Evolutionary conservation across 306 rosid genomes (phyloP).

Genomic region (Vigna hirtella): DNA sequence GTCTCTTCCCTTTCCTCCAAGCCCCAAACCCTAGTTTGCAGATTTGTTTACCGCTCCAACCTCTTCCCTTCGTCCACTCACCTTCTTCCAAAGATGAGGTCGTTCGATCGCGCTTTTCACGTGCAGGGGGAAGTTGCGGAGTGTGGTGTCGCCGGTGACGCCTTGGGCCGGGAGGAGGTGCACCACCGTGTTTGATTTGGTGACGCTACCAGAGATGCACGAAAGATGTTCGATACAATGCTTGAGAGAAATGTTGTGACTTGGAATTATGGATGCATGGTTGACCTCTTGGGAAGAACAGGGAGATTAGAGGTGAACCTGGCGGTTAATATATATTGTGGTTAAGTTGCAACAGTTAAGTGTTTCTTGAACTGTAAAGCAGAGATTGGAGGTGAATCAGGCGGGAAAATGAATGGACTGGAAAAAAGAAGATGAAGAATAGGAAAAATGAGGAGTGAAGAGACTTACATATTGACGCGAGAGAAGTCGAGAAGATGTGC

Average conservation of each 20-base stretch:
- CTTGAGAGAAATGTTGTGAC: slow-evolving; percentile 64
- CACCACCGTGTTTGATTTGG: neutral
- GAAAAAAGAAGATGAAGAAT: neutral
- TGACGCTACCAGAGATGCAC: slow-evolving; percentile 48
- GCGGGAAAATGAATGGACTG: neutral
- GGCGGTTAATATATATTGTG: neutral
- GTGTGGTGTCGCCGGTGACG: slow-evolving; percentile 16
- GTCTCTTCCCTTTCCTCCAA: no score
- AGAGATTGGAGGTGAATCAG: neutral
- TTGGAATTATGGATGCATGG: slow-evolving; percentile 77
- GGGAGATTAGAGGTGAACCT: slow-evolving; percentile 48
- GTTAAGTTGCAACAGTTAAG: slow-evolving; percentile 10
- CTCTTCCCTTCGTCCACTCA: slow-evolving; percentile 27
- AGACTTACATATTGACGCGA: slow-evolving; percentile 56
- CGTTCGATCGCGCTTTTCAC: slow-evolving; percentile 47
- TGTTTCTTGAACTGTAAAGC: slow-evolving; percentile 7
- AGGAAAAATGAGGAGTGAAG: neutral
- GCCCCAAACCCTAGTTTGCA: no score
- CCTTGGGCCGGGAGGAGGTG: no score
- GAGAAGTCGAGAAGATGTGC: slow-evolving; percentile 45
- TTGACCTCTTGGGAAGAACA: slow-evolving; percentile 70
- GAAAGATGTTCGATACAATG: slow-evolving; percentile 58
- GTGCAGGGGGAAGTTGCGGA: slow-evolving; percentile 38
- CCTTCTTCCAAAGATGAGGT: slow-evolving; percentile 55
- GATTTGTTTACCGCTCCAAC: no score